These are phyloP conservation scores for Claviceps arundinis DNA, from an alignment of 2,329 filamentous ascomycete species.

Conservation along the genomic window DNA sequence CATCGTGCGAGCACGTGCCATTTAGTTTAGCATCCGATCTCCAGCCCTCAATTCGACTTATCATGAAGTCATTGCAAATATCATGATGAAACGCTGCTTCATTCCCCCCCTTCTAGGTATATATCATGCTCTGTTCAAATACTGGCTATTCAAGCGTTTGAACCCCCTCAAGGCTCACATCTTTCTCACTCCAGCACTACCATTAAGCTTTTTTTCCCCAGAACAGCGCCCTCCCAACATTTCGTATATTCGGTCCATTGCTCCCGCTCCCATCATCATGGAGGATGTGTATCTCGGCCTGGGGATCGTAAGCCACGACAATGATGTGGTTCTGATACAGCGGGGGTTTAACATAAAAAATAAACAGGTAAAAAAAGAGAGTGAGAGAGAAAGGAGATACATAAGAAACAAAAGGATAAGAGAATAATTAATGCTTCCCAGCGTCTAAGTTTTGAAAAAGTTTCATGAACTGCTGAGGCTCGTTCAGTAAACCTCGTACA, in stretches of 20 bases:
- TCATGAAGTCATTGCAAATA: too few relatives aligned
- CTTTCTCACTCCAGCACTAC: conserved; percentile 1
- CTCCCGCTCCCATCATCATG: not conserved
- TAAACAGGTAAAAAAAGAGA: not conserved
- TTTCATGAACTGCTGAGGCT: not conserved
- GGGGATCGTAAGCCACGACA: not conserved
- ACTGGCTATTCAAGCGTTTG: conserved; percentile 16
- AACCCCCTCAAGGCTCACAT: conserved; percentile 5
- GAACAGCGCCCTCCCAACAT: not conserved
- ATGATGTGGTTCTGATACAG: not conserved
- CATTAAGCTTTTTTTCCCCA: conserved; percentile 3
- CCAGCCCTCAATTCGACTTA: too few relatives aligned
- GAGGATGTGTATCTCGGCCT: not conserved
- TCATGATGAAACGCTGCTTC: conserved; percentile 4
- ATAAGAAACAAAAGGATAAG: not conserved
- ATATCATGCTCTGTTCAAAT: conserved; percentile 13
- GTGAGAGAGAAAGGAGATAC: not conserved
- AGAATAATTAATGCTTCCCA: conserved; percentile 2
- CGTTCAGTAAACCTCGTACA: conserved; percentile 1
- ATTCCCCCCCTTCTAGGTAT: conserved; percentile 12
- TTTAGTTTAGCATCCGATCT: too few relatives aligned
- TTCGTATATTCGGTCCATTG: not conserved
- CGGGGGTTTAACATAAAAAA: not conserved
- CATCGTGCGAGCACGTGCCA: too few relatives aligned
- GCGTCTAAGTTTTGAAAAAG: conserved; percentile 3